Evolutionary conservation across 163 green algal species (phyloP), one percentile per base, ranked within the genome.

Genomic region (Volvox carteri): DNA sequence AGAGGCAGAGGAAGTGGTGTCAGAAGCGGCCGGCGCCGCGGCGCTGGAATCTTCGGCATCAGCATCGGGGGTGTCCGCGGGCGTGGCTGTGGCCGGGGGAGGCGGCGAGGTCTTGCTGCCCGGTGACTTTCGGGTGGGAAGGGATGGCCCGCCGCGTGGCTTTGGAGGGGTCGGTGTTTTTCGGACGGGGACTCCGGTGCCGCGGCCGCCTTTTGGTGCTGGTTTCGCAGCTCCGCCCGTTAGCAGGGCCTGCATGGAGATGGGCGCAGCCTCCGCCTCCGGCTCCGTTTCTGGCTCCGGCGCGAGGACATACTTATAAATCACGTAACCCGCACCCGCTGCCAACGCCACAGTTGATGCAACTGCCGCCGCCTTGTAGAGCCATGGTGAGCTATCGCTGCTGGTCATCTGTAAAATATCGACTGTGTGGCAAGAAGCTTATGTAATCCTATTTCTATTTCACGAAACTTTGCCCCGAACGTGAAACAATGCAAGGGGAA

Each of bases 251-350:
- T 88, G 83, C 83, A 88, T 88, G 8, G 83, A 88, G 2, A 74
- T 23, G 14, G 83, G 62, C 7, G 23, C 4, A 30, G 42, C 35
- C 19, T 78, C 68, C 44, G 60, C 28, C 41, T 72, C 54, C 56
- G 46, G 11, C 65, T 87, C 81, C 7, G n/a, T 1, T 44, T 79
- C 65, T 33, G 35, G 9, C 30, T 79, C 65, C 35, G 35, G 18
- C 30, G 46, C n/a, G 5, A 88, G 25, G 18, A 88, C 83, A 46
- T 88, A 88, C 39, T 88, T 88, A 37, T 88, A 88, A 48, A 88
- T 81, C 12, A 88, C 68, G 41, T 88, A 88, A 1, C 83, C 83
- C 1, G 37, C 83, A 39, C 83, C 83, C 4, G 35, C 83, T 48
- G 50, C 25, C 3, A 88, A 67, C 37, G 35, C 48, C 3, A 30